Evolutionary conservation across 441 rosid species (phyloP).

Genomic region (Erodium trifolium): DNA sequence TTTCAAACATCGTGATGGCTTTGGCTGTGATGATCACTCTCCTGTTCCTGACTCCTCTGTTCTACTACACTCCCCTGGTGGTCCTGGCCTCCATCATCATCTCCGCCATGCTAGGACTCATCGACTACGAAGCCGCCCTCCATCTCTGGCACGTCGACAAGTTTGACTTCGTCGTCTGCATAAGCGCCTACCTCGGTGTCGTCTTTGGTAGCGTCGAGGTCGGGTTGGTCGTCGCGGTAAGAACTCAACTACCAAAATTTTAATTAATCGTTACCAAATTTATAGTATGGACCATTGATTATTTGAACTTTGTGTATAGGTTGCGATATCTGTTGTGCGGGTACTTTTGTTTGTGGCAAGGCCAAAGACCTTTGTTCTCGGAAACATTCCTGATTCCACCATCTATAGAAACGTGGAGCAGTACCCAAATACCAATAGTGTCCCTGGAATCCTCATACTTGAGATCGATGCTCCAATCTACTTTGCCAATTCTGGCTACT

Average conservation of each 20-base stretch:
- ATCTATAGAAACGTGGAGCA: slow-evolving; percentile 71
- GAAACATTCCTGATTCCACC: slow-evolving; percentile 70
- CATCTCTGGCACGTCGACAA: slow-evolving; percentile 78
- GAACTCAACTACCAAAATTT: background rate
- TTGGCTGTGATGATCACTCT: slow-evolving; percentile 72
- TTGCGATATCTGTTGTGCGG: slow-evolving; percentile 64
- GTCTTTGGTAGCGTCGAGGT: slow-evolving; percentile 70
- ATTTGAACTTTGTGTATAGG: slow-evolving; percentile 31
- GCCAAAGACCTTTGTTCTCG: slow-evolving; percentile 61
- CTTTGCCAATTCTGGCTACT: slow-evolving; percentile 78
- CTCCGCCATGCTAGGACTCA: slow-evolving; percentile 87
- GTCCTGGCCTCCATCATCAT: slow-evolving; percentile 82
- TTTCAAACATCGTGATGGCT: slow-evolving; percentile 84
- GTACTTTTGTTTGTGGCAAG: slow-evolving; percentile 70
- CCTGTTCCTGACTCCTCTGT: slow-evolving; percentile 71
- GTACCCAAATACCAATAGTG: slow-evolving; percentile 45
- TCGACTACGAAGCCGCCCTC: slow-evolving; percentile 76
- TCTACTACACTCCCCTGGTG: slow-evolving; percentile 82
- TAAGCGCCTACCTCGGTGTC: slow-evolving; percentile 67
- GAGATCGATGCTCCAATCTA: slow-evolving; percentile 87
- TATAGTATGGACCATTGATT: no score
- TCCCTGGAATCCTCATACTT: slow-evolving; percentile 68
- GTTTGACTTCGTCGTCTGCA: slow-evolving; percentile 76
- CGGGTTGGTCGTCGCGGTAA: slow-evolving; percentile 66
- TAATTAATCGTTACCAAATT: no score